Percentiles rank a stretch among this genome's conserved stretches.
These are phyloP conservation scores for Iberis amara DNA, from an alignment of 441 rosid genomes.

Conservation along the genomic window DNA sequence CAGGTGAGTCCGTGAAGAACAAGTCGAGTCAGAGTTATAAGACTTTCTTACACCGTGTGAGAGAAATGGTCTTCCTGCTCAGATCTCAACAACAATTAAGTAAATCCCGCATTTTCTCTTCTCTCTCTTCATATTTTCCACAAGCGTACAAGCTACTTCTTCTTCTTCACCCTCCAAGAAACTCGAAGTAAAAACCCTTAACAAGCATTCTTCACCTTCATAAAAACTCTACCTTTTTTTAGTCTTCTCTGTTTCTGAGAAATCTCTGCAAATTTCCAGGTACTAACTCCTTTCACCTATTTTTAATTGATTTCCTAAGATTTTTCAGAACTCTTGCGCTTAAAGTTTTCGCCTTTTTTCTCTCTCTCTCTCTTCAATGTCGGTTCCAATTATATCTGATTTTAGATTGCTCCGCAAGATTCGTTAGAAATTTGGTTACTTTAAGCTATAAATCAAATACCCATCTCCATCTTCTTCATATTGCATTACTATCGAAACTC, in stretches of 20 bases:
- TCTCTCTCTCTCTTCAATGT: too few species aligned
- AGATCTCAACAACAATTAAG: conserved; percentile 6
- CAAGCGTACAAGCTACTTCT: conserved; percentile 32
- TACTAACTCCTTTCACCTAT: background rate
- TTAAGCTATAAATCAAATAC: too few species aligned
- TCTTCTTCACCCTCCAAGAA: background rate
- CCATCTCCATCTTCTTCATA: too few species aligned
- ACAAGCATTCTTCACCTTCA: conserved; percentile 10
- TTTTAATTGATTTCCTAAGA: too few species aligned
- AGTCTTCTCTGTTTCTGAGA: background rate
- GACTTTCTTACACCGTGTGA: conserved; percentile 31
- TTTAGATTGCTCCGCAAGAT: too few species aligned
- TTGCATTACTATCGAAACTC: too few species aligned
- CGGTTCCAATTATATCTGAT: too few species aligned
- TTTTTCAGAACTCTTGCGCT: too few species aligned
- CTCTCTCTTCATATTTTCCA: background rate
- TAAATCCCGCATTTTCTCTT: conserved; percentile 14
- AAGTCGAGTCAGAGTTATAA: conserved; percentile 14
- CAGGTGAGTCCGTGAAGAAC: conserved; percentile 15
- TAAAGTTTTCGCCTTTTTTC: too few species aligned
- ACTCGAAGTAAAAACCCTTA: conserved; percentile 14
- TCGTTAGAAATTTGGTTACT: too few species aligned
- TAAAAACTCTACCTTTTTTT: background rate
- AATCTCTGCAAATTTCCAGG: conserved; percentile 12
- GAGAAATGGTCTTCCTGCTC: conserved; percentile 18